A percentile compares a stretch with the other conserved stretches of the same genome.
Conservation (phyloP, 2,329 filamentous ascomycete species). For the Ciborinia camelliae region DNA sequence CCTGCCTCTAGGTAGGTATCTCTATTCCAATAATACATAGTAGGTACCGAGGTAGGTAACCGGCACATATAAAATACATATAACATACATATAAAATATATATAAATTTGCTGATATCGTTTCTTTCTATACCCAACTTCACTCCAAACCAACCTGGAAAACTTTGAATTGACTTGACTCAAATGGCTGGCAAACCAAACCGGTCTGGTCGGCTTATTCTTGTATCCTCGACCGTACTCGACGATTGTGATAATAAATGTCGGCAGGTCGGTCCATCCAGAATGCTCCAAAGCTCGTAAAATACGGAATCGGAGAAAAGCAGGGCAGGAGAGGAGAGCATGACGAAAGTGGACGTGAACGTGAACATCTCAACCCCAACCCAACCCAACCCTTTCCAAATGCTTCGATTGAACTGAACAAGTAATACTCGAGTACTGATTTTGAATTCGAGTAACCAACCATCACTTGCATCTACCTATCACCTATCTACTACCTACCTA, state of each 20-base stretch:
- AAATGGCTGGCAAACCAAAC: too few species aligned
- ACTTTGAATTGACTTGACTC: not conserved
- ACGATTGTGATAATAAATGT: conserved; percentile 13
- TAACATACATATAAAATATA: too few species aligned
- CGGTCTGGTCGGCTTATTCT: conserved; percentile 8
- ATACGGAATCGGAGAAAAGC: not conserved
- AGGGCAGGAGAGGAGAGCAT: not conserved
- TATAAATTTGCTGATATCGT: too few species aligned
- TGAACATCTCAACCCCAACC: conserved; percentile 3
- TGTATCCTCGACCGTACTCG: not conserved
- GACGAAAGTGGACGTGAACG: conserved; percentile 3
- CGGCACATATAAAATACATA: too few species aligned
- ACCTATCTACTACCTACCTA: not conserved
- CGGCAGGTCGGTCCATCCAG: conserved; percentile 5
- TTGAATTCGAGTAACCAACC: not conserved
- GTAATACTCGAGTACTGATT: not conserved
- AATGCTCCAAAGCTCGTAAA: not conserved
- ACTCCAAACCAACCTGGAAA: not conserved
- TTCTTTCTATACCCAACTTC: not conserved
- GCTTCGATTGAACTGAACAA: not conserved
- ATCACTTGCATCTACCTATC: not conserved
- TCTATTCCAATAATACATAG: too few species aligned
- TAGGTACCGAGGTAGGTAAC: too few species aligned
- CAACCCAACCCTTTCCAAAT: not conserved
- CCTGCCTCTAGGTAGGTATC: too few species aligned